A percentile compares a stretch with the other conserved stretches of the same genome.
phyloP scores from a whole-genome alignment of 2,329 filamentous ascomycete species.

The Bipolaris cookei region DNA sequence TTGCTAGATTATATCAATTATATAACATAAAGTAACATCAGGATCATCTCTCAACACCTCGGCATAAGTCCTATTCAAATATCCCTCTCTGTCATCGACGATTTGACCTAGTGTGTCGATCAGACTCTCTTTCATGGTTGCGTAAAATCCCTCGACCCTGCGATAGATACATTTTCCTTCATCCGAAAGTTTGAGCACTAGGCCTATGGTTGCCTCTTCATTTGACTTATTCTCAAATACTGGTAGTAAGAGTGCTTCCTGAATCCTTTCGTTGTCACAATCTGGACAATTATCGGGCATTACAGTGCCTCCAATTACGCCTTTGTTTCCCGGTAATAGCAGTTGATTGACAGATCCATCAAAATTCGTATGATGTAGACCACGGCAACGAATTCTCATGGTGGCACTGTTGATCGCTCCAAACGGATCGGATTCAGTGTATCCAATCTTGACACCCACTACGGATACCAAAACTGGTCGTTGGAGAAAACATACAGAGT shows the following conservation, averaged over 20 bases:
- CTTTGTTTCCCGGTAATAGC: background rate
- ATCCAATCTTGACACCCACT: background rate
- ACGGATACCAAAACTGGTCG: background rate
- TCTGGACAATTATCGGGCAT: background rate
- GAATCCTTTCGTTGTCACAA: background rate
- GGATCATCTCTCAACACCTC: background rate
- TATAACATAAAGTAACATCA: background rate
- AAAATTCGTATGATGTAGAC: background rate
- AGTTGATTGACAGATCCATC: background rate
- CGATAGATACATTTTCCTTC: background rate
- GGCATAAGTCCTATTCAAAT: background rate
- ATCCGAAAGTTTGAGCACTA: background rate
- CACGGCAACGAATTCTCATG: background rate
- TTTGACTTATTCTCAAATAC: background rate
- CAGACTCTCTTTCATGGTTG: background rate
- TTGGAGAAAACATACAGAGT: too few species aligned
- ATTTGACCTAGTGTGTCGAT: background rate
- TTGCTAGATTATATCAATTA: background rate
- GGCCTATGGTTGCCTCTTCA: background rate
- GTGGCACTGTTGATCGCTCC: background rate
- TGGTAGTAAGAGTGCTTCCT: background rate
- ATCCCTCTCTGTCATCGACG: background rate
- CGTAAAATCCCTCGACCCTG: background rate
- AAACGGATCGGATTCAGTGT: background rate
- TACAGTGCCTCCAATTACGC: background rate